Evolutionary conservation across 495 filamentous ascomycete genomes (phyloP).

Genomic region (Penicillium canariense): DNA sequence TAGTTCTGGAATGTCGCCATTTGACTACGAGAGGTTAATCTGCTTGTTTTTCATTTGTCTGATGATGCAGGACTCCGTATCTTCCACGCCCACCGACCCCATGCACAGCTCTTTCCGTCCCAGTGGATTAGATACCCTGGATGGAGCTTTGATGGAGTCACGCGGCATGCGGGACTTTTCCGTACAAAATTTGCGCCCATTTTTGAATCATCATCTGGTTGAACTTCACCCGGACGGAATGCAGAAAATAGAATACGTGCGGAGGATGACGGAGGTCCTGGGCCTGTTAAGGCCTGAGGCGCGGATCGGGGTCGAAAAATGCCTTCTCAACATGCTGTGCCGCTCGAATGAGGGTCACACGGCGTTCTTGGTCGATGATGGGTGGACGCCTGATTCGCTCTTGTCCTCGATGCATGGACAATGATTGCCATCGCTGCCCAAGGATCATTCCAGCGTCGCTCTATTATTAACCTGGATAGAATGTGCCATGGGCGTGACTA

Average conservation of each 20-base stretch:
- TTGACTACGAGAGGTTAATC: slow-evolving; percentile 18
- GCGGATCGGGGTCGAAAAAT: slow-evolving; percentile 27
- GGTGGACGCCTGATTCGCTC: slow-evolving; percentile 27
- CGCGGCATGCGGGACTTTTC: slow-evolving; percentile 15
- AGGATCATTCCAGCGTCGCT: neutral
- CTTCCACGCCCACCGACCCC: neutral
- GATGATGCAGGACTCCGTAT: slow-evolving; percentile 29
- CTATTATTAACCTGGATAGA: neutral
- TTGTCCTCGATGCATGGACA: slow-evolving; percentile 27
- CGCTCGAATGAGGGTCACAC: slow-evolving; percentile 3
- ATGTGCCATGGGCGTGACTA: neutral
- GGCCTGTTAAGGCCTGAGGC: slow-evolving; percentile 24
- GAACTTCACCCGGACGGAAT: slow-evolving; percentile 4
- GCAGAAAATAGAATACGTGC: slow-evolving; percentile 21
- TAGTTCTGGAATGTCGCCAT: neutral
- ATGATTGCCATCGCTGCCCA: neutral
- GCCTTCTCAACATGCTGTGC: slow-evolving; percentile 30
- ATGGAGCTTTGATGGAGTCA: slow-evolving; percentile 10
- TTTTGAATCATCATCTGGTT: slow-evolving; percentile 17
- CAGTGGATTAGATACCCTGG: slow-evolving; percentile 11
- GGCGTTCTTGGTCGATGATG: slow-evolving; percentile 16
- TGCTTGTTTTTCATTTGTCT: slow-evolving; percentile 28
- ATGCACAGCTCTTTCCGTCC: neutral
- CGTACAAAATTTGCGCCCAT: slow-evolving; percentile 15
- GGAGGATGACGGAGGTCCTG: slow-evolving; percentile 22